Percentiles rank a stretch among this genome's conserved stretches.
phyloP scores from a whole-genome alignment of 2,329 filamentous ascomycete genomes.

The Pestalotiopsis sp. region DNA sequence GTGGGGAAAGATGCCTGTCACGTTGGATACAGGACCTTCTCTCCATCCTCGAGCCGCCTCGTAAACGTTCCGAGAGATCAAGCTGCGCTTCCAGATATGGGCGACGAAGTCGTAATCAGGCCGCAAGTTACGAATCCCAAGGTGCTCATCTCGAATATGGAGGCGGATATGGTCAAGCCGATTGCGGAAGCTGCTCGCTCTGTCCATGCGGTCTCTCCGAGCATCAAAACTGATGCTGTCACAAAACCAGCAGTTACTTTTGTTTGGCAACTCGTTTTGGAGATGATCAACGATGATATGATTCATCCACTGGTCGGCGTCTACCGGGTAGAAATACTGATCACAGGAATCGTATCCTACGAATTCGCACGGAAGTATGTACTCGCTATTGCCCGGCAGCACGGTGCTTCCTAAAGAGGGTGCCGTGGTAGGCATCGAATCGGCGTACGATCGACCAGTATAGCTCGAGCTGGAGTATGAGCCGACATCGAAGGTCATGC shows the following conservation, averaged over 20 bases:
- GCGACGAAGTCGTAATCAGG: constrained; percentile 89
- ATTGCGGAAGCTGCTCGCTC: constrained; percentile 31
- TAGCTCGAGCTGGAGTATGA: neutral
- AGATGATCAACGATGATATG: constrained; percentile 46
- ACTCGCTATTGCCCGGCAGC: neutral
- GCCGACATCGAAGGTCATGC: neutral
- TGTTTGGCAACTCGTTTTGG: constrained; percentile 32
- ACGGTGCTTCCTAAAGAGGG: neutral
- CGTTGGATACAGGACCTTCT: neutral
- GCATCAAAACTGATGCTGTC: constrained; percentile 35
- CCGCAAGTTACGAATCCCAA: constrained; percentile 58
- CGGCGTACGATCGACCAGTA: neutral
- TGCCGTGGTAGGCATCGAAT: neutral
- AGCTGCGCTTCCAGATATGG: constrained; percentile 45
- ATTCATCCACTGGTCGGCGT: constrained; percentile 45
- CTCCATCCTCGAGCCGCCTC: neutral
- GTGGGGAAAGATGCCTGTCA: neutral
- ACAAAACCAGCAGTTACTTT: constrained; percentile 55
- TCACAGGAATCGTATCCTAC: constrained; percentile 37
- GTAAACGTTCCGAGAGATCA: constrained; percentile 19
- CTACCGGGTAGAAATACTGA: constrained; percentile 37
- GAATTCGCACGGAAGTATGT: constrained; percentile 50
- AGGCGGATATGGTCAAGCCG: constrained; percentile 54
- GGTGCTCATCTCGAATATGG: constrained; percentile 40
- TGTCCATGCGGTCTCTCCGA: constrained; percentile 10